Evolutionary conservation across 1,139 yeast genomes (phyloP), one percentile per base, ranked within the genome.

Genomic region (Candida anutae): DNA sequence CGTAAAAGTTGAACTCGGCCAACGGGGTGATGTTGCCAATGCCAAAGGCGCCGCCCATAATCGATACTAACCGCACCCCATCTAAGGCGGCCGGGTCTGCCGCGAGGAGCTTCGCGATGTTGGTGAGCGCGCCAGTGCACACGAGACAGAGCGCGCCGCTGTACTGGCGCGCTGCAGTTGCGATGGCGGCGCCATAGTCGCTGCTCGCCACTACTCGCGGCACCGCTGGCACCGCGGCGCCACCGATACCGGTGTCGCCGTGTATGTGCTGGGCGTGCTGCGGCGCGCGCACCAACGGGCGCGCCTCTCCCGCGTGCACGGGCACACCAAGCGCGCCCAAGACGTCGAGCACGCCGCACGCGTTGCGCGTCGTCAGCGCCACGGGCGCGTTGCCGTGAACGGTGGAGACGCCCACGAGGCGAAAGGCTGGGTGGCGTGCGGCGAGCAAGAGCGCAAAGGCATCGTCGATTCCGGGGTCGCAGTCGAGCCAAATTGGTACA

Each of bases 401-500:
- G 0, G 95, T 80, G 13, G 94, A 79, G 16, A 85, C 68, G 1
- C 94, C 95, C 4, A 80, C 48, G 6, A 85, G 55, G 8, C 74
- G 48, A 47, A 77, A 72, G 22, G 64, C 55, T 0, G 82, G 82
- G 37, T 74, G 68, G 46, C 68, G 74, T 4, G 74, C 57, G 0
- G 83, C 73, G 22, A 85, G 43, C 13, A 82, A 56, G 5, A 85
- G 62, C 6, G 94, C 95, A 29, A 83, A 70, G 2, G 85, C 82
- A 45, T 85, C 96, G 48, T 85, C 95, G 43, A 82, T 90, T 3
- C 95, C 95, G 0, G 95, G 94, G 48, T 85, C 95, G 48, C 95
- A 85, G 54, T 85, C 95, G n/a, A 85, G 51, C 95, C 95, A 82
- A 5, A 83, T 44, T 1, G 88, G 88, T 13, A 78, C 58, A 18